Conservation (phyloP, 2,329 filamentous ascomycete genomes). For the Trichophyton rubrum region DNA sequence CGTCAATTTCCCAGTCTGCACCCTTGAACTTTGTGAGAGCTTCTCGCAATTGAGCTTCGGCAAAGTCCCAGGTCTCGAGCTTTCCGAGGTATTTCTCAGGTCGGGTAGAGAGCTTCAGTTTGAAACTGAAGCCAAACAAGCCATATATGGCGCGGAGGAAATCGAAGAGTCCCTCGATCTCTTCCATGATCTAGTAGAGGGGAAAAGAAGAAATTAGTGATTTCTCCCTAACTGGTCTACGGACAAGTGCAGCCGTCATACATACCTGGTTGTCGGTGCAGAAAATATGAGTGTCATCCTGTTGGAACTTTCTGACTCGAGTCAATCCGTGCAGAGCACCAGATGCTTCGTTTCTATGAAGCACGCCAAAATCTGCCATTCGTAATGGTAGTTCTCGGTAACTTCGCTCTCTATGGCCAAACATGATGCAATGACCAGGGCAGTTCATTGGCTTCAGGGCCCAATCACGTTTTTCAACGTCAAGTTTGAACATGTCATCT, state of each 20-base stretch:
- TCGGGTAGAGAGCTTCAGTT: slow-evolving; percentile 84
- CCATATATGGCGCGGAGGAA: slow-evolving; percentile 72
- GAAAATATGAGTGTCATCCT: slow-evolving; percentile 96
- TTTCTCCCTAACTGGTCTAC: background rate
- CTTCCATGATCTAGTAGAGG: slow-evolving; percentile 43
- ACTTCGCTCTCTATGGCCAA: slow-evolving; percentile 68
- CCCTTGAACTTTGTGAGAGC: slow-evolving; percentile 68
- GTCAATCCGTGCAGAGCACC: slow-evolving; percentile 85
- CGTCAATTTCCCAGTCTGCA: slow-evolving; percentile 76
- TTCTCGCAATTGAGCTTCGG: slow-evolving; percentile 66
- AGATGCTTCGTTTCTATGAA: slow-evolving; percentile 91
- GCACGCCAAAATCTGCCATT: slow-evolving; percentile 87
- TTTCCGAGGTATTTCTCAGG: slow-evolving; percentile 82
- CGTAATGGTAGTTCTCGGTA: slow-evolving; percentile 84
- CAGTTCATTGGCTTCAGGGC: slow-evolving; percentile 98
- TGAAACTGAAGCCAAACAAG: slow-evolving; percentile 78
- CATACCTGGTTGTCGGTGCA: slow-evolving; percentile 63
- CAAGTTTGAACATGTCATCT: slow-evolving; percentile 90
- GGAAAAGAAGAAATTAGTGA: background rate
- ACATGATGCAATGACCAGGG: slow-evolving; percentile 83
- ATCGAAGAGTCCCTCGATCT: slow-evolving; percentile 75
- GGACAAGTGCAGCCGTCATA: background rate
- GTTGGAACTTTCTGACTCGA: slow-evolving; percentile 83
- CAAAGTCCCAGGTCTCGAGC: slow-evolving; percentile 74
- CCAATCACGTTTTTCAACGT: slow-evolving; percentile 68